Conservation (phyloP, 1,284 basidiomycete species). For the Microbotryum violaceum region DNA sequence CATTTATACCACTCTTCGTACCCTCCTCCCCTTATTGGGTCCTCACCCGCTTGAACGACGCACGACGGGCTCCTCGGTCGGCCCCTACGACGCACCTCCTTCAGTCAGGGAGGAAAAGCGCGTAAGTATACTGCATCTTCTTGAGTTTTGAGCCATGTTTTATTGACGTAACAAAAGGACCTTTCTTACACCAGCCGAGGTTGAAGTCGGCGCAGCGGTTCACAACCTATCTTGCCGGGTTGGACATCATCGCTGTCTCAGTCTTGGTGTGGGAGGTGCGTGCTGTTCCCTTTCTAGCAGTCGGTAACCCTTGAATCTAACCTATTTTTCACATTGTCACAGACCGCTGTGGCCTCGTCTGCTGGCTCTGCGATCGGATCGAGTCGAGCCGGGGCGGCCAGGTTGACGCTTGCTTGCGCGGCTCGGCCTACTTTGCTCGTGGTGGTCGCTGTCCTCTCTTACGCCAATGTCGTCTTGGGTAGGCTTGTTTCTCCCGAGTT, state of each 20-base stretch:
- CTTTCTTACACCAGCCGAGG: not conserved
- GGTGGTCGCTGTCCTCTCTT: slow-evolving; percentile 20
- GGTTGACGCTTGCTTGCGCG: slow-evolving; percentile 14
- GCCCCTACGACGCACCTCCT: not conserved
- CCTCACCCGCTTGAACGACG: slow-evolving; percentile 16
- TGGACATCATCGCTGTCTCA: slow-evolving; percentile 17
- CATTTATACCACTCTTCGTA: slow-evolving; percentile 22
- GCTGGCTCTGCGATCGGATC: not conserved
- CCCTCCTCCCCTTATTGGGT: slow-evolving; percentile 17
- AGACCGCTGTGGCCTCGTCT: not conserved
- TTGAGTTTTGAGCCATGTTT: no score
- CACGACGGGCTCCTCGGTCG: not conserved
- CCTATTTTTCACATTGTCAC: no score
- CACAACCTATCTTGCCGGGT: slow-evolving; percentile 11
- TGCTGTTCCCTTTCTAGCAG: not conserved
- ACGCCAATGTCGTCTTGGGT: slow-evolving; percentile 21
- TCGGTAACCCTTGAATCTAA: no score
- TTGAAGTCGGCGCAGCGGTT: slow-evolving; percentile 28
- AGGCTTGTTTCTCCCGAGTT: not conserved
- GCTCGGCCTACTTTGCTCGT: slow-evolving; percentile 21
- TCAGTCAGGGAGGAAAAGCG: not conserved
- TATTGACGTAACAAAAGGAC: no score
- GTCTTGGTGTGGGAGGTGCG: slow-evolving; percentile 24
- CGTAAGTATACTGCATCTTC: not conserved
- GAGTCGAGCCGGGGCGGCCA: not conserved